Evolutionary conservation across 345 rosid genomes (phyloP).

Genomic region (Brassica juncea): DNA sequence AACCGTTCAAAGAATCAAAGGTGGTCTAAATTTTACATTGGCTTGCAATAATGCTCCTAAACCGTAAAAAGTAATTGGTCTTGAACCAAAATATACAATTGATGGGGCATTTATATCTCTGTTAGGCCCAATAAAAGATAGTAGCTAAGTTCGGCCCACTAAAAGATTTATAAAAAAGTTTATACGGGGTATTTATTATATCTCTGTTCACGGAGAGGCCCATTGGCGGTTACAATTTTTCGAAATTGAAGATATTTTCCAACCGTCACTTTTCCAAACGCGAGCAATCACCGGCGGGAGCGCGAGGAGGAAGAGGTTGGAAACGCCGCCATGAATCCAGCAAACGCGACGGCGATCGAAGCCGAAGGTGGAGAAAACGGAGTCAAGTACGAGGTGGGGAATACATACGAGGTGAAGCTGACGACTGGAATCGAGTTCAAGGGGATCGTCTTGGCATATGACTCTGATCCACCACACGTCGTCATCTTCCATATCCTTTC

Average conservation of each 20-base stretch:
- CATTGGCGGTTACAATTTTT: neutral
- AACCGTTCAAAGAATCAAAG: too few relatives aligned
- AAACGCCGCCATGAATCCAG: constrained; percentile 30
- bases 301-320: neutral
- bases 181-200: neutral
- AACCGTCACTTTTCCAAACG: constrained; percentile 4
- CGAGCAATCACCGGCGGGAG: constrained; percentile 18
- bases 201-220: neutral
- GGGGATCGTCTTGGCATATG: constrained; percentile 77
- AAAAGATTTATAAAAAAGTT: too few relatives aligned
- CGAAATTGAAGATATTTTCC: constrained; percentile 13
- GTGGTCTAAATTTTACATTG: neutral
- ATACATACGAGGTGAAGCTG: constrained; percentile 64
- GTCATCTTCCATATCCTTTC: constrained; percentile 82
- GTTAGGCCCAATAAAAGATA: constrained; percentile 38
- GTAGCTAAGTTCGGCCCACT: neutral
- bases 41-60: neutral
- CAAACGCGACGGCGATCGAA: neutral
- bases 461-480: constrained; percentile 73
- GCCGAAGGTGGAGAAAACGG: neutral
- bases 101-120: too few relatives aligned
- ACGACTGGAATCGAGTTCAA: constrained; percentile 68
- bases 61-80: constrained; percentile 19
- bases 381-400: constrained; percentile 76
- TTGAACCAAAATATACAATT: too few relatives aligned